Evolutionary conservation across 108 stramenopile species (phyloP).

Genomic region (Fragilaria crotonensis): DNA sequence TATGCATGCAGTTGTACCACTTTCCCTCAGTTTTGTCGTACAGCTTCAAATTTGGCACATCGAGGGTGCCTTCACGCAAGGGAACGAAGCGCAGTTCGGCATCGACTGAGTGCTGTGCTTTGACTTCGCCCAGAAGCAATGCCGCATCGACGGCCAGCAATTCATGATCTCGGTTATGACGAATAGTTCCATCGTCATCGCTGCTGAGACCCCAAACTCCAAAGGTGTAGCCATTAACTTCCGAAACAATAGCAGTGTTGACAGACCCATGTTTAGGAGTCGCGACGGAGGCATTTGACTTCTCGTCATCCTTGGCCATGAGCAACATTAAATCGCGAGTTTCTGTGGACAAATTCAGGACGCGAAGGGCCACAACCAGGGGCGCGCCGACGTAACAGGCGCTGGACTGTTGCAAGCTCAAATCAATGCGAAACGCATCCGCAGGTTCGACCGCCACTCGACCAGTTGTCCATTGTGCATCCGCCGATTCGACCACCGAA

Average conservation of each 20-base stretch:
- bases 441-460: slow-evolving; percentile 63
- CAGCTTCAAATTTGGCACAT: slow-evolving; percentile 69
- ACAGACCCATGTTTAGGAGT: slow-evolving; percentile 14
- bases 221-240: slow-evolving; percentile 69
- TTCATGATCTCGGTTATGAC: slow-evolving; percentile 62
- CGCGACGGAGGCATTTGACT: neutral
- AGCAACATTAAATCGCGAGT: slow-evolving; percentile 64
- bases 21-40: slow-evolving; percentile 53
- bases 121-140: slow-evolving; percentile 62
- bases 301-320: slow-evolving; percentile 61
- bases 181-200: slow-evolving; percentile 57
- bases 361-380: slow-evolving; percentile 47
- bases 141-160: slow-evolving; percentile 75
- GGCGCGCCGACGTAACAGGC: slow-evolving; percentile 53
- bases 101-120: slow-evolving; percentile 69
- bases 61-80: slow-evolving; percentile 55
- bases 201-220: slow-evolving; percentile 66
- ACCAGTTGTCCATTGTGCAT: slow-evolving; percentile 69
- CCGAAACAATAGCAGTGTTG: slow-evolving; percentile 64
- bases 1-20: slow-evolving; percentile 67
- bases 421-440: slow-evolving; percentile 70
- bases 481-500: slow-evolving; percentile 49
- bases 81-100: slow-evolving; percentile 76
- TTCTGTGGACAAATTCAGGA: slow-evolving; percentile 67
- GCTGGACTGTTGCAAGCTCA: slow-evolving; percentile 26